These are phyloP conservation scores for Blastomyces gilchristii DNA, from an alignment of 2,329 filamentous ascomycete species.

Conservation along the genomic window DNA sequence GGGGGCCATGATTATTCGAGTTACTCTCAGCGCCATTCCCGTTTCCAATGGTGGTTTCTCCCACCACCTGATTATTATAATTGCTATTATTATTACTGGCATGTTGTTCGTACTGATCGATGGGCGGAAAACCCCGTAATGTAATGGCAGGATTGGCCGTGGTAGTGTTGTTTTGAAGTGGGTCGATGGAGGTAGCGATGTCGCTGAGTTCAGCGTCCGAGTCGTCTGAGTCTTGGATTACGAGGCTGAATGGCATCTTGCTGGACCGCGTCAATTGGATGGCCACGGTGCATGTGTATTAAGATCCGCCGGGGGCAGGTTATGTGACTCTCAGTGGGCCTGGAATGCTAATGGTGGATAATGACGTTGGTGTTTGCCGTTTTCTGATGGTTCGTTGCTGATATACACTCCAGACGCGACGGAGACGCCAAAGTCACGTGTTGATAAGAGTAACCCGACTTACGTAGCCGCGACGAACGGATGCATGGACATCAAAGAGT, in stretches of 20 bases:
- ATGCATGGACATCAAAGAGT: too few relatives aligned
- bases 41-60: not conserved
- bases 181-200: slow-evolving; percentile 16
- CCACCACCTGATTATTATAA: not conserved
- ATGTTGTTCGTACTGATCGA: not conserved
- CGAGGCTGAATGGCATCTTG: slow-evolving; percentile 28
- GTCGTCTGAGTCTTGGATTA: slow-evolving; percentile 38
- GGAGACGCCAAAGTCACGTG: not conserved
- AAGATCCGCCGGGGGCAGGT: not conserved
- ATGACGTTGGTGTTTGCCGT: not conserved
- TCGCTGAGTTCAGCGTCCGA: slow-evolving; percentile 31
- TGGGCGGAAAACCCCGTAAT: not conserved
- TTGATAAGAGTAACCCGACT: not conserved
- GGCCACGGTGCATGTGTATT: not conserved
- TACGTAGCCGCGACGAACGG: too few relatives aligned
- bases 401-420: not conserved
- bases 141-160: slow-evolving; percentile 1
- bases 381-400: not conserved
- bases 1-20: not conserved
- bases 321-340: not conserved
- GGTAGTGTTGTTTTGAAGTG: slow-evolving; percentile 11
- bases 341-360: not conserved
- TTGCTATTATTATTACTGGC: not conserved
- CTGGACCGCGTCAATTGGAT: not conserved
- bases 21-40: not conserved